A percentile compares a stretch with the other conserved stretches of the same genome.
Evolutionary conservation across 768 basidiomycete genomes (phyloP).

Genomic region (Leccinum arenicola): DNA sequence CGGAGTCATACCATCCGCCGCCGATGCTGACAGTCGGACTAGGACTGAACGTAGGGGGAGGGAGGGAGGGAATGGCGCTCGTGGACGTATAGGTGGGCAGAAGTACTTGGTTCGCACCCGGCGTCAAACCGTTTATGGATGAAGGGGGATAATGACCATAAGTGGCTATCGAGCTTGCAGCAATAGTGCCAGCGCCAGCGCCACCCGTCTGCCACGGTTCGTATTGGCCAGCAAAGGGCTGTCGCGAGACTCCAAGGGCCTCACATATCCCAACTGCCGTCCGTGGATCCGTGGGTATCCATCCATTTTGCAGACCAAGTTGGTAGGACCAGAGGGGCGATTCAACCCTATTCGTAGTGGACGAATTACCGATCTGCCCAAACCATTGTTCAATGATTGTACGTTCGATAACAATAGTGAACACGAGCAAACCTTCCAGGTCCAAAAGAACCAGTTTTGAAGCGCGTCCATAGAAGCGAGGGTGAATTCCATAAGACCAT

Average conservation of each 20-base stretch:
- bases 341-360: slow-evolving; percentile 44
- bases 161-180: slow-evolving; percentile 36
- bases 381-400: slow-evolving; percentile 1
- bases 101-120: slow-evolving; percentile 31
- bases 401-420: neutral
- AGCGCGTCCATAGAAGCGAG: slow-evolving; percentile 65
- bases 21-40: slow-evolving; percentile 41
- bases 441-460: slow-evolving; percentile 75
- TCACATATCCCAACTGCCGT: slow-evolving; percentile 62
- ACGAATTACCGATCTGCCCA: slow-evolving; percentile 54
- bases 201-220: slow-evolving; percentile 70
- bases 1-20: slow-evolving; percentile 56
- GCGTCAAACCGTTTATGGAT: slow-evolving; percentile 44
- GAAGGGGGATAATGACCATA: slow-evolving; percentile 56
- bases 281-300: slow-evolving; percentile 76
- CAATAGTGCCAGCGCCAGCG: slow-evolving; percentile 49
- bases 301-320: slow-evolving; percentile 69
- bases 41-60: slow-evolving; percentile 51
- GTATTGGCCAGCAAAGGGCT: slow-evolving; percentile 51
- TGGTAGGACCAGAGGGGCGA: slow-evolving; percentile 70
- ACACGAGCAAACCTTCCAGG: slow-evolving; percentile 55
- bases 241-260: slow-evolving; percentile 43
- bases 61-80: slow-evolving; percentile 53
- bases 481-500: slow-evolving; percentile 49
- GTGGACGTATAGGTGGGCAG: slow-evolving; percentile 69